Conservation (phyloP, 208 protist genomes). For the Acanthamoeba castellanii region DNA sequence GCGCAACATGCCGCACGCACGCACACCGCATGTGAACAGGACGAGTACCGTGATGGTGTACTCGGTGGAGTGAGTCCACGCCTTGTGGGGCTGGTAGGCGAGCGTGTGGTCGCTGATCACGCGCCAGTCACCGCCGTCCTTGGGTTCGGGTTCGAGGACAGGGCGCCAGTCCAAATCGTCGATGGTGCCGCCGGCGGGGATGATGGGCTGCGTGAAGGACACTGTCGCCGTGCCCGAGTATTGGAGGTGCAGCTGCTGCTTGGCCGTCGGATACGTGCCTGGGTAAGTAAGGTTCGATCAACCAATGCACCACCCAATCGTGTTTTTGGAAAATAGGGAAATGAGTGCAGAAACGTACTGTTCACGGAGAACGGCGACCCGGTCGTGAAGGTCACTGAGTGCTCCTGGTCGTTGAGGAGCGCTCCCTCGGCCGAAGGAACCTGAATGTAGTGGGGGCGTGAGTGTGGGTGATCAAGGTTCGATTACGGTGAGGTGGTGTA, state of each 20-base stretch:
- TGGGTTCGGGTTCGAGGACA: not conserved
- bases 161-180: constrained; percentile 19
- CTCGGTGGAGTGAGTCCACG: constrained; percentile 29
- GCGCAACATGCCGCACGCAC: no score
- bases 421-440: constrained; percentile 69
- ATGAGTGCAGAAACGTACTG: not conserved
- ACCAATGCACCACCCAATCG: no score
- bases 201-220: constrained; percentile 27
- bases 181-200: not conserved
- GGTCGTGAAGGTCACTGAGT: constrained; percentile 10
- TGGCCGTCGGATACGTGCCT: not conserved
- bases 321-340: no score
- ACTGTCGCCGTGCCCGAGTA: not conserved
- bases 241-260: not conserved
- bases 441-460: not conserved
- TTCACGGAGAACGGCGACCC: not conserved
- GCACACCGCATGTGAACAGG: not conserved
- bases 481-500: not conserved
- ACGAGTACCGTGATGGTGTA: constrained; percentile 57
- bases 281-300: no score
- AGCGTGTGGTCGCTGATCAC: not conserved
- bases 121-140: constrained; percentile 16
- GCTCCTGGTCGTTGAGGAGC: constrained; percentile 21
- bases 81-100: not conserved
- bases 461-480: not conserved